phyloP scores from a whole-genome alignment of 2,329 filamentous ascomycete species.

The Diaporthe sp. region DNA sequence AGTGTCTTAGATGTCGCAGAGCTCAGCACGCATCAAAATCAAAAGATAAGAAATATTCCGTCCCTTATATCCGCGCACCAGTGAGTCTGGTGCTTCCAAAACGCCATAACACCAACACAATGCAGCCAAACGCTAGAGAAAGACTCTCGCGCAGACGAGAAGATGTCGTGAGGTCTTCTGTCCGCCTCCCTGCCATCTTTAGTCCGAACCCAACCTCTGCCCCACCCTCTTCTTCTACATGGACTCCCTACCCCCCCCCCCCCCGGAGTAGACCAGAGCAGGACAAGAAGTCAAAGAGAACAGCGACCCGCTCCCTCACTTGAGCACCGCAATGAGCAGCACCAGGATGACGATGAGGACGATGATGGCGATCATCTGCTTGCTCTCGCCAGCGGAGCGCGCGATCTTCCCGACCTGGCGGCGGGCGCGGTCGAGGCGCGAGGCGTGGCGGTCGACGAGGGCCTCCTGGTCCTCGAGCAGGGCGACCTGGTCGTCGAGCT shows the following conservation, averaged over 20 bases:
- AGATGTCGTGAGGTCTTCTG: background rate
- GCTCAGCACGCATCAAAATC: background rate
- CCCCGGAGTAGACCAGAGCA: background rate
- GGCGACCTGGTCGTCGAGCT: conserved; percentile 90
- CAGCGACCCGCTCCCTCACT: conserved; percentile 59
- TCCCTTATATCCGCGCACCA: background rate
- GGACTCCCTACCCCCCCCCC: background rate
- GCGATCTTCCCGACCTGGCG: conserved; percentile 80
- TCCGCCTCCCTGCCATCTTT: background rate
- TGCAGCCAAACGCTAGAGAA: conserved; percentile 24
- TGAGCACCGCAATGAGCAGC: conserved; percentile 85
- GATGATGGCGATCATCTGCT: conserved; percentile 87
- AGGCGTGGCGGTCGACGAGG: conserved; percentile 84
- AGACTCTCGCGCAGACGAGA: background rate
- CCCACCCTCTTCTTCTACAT: background rate
- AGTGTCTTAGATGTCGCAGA: background rate
- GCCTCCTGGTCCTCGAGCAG: conserved; percentile 92
- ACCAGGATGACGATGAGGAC: conserved; percentile 86
- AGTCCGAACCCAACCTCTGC: too few relatives aligned
- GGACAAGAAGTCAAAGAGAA: background rate
- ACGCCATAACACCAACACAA: conserved; percentile 36
- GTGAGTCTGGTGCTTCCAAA: background rate
- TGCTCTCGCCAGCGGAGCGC: conserved; percentile 83
- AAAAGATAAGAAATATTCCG: conserved; percentile 3
- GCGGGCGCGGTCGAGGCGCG: conserved; percentile 81